A percentile compares a stretch with the other conserved stretches of the same genome.
Evolutionary conservation across 345 rosid species (phyloP).

Genomic region (Moricandia moricandioides): DNA sequence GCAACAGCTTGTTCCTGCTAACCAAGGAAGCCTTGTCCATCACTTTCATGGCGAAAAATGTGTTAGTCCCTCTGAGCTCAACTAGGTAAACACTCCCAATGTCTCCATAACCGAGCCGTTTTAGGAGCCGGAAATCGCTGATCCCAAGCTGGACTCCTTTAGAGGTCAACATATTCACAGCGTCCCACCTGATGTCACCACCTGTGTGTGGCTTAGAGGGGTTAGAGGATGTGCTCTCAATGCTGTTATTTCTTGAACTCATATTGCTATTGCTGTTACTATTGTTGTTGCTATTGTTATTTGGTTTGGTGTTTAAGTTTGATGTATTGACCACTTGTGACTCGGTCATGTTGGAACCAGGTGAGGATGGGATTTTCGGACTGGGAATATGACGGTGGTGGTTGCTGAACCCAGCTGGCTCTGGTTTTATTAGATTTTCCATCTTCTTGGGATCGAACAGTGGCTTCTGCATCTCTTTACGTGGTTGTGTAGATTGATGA

Average conservation of each 20-base stretch:
- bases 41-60: slow-evolving; percentile 75
- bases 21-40: slow-evolving; percentile 83
- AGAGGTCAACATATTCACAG: slow-evolving; percentile 48
- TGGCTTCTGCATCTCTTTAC: slow-evolving; percentile 42
- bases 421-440: slow-evolving; percentile 41
- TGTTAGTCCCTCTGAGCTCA: slow-evolving; percentile 65
- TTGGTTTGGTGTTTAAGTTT: slow-evolving; percentile 12
- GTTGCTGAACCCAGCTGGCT: slow-evolving; percentile 21
- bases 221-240: slow-evolving; percentile 57
- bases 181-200: slow-evolving; percentile 86
- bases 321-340: slow-evolving; percentile 19
- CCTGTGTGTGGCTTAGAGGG: slow-evolving; percentile 85
- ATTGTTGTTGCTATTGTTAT: slow-evolving; percentile 19
- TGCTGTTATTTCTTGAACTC: slow-evolving; percentile 55
- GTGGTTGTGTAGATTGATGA: slow-evolving; percentile 28
- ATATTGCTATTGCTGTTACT: slow-evolving; percentile 28
- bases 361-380: not conserved
- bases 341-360: slow-evolving; percentile 31
- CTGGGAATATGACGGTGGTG: slow-evolving; percentile 31
- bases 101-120: slow-evolving; percentile 88
- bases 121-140: slow-evolving; percentile 72
- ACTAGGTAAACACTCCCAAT: slow-evolving; percentile 76
- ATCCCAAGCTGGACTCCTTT: slow-evolving; percentile 59
- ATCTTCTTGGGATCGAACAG: slow-evolving; percentile 44
- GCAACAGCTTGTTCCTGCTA: slow-evolving; percentile 75